Conservation (phyloP, 352 stramenopile species). For the Pythium brassicae region DNA sequence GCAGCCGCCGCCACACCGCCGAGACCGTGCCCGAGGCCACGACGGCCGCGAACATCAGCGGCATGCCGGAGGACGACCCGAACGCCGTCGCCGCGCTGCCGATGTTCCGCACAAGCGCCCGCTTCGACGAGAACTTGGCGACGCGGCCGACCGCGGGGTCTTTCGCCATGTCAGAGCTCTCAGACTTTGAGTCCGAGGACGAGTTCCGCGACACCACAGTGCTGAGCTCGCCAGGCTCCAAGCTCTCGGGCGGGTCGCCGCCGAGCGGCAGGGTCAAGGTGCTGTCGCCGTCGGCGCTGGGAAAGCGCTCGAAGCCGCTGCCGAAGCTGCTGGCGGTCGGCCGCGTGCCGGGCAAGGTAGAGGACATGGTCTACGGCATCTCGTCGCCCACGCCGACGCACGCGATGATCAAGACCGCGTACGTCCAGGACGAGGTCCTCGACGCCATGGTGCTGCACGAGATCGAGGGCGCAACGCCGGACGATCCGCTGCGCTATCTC, state of each 20-base stretch:
- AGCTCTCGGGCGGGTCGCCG: no score
- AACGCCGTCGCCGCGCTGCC: background rate
- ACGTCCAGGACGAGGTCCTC: constrained; percentile 29
- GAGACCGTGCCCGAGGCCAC: no score
- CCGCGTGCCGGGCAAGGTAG: constrained; percentile 32
- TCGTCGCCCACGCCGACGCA: constrained; percentile 29
- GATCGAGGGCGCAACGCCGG: constrained; percentile 23
- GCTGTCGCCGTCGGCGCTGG: no score
- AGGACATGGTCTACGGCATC: constrained; percentile 51
- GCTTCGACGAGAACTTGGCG: no score
- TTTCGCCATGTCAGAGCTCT: background rate
- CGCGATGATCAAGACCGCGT: constrained; percentile 29
- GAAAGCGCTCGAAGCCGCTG: background rate
- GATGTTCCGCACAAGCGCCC: no score
- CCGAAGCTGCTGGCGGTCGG: constrained; percentile 37
- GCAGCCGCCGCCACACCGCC: no score
- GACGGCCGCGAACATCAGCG: background rate
- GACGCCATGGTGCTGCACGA: constrained; percentile 21
- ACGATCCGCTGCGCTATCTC: constrained; percentile 44
- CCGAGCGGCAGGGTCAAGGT: no score
- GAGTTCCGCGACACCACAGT: no score
- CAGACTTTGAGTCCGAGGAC: background rate
- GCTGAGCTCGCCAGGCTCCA: no score
- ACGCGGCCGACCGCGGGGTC: no score
- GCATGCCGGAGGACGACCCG: background rate